Base-by-base conservation (phyloP, 306 rosid species). In the Casuarina cunninghamiana region DNA sequence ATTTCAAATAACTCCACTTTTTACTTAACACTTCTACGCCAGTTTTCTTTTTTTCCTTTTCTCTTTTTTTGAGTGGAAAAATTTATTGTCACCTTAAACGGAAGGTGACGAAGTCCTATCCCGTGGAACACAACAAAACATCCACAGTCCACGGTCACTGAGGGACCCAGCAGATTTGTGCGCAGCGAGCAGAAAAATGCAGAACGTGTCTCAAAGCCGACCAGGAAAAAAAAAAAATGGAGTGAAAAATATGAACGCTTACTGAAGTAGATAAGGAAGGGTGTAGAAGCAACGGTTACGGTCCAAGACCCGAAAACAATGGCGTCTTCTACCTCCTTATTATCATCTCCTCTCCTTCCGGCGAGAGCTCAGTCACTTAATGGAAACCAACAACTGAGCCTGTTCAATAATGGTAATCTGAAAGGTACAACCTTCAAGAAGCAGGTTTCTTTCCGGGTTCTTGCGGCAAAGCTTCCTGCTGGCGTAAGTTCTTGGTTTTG, bases 391-490 rank as follows among this genome's bases (percentile, higher is more conserved):
- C 80, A 79, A 32, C 41, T 72, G 16, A 17, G 39, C 8, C 78
- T 80, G 17, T 69, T 79, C 68, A 82, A 54, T 48, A 86, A 83
- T 80, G 78, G 71, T 73, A 44, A 7, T 48, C 60, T 35, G 1
- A 81, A 70, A 53, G 44, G 6, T 37, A 35, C 77, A 39, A 21
- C 51, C 75, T 57, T 72, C 57, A 81, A 65, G 12, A 83, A 62
- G 43, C 83, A 78, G 42, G 42, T 61, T 72, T 68, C 88, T 73
- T 88, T 89, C 77, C 65, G 75, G 63, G 86, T 91, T 19, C 86
- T 60, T 80, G 98, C 98, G 46, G 90, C 78, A 13, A 95, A 93
- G 79, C 82, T 88, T 53, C 97, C 99, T 61, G 78, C 89, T 66
- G 97, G 97, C 68, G 97, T 95, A 88, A 11, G 90, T 63, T 53